Base-by-base conservation (phyloP, 2,329 filamentous ascomycete species). In the Colletotrichum lindemuthianum region DNA sequence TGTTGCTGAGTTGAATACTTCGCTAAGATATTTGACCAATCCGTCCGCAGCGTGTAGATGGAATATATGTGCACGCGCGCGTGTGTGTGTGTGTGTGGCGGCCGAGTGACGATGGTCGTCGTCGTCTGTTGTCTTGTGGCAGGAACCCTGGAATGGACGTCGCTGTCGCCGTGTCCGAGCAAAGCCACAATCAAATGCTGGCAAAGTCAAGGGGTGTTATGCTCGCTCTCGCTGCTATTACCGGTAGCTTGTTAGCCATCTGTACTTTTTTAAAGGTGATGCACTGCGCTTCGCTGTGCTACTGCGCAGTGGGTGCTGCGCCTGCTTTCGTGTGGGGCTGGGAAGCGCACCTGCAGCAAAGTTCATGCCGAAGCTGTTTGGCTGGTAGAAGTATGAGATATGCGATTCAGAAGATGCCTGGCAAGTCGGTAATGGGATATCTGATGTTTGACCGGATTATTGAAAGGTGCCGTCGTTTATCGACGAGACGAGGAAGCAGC, bases 271-370 rank as follows among this genome's bases (percentile, higher is more conserved):
- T 48, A 33, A 43, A 44, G 32, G 33, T 36, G 40, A n/a, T 50
- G 50, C 47, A 53, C 53, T 45, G 36, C 32, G 55, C 55, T 49
- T 15, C 33, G 44, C 44, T 50, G 34, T n/a, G 39, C 48, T 65
- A 24, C 24, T 24, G 24, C 24, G 24, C 24, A 24, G 24, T 24
- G 24, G 24, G 54, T 59, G 61, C 63, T 66, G 63, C 63, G 63
- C 63, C 63, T 63, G 63, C 48, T 64, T 63, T 48, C 43, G 59
- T 41, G 60, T 63, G 63, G 63, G 63, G 59, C 59, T 32, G 33
- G 32, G 50, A 43, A 59, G 53, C 63, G 53, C 63, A 66, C 63
- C 63, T 66, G 53, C 63, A 66, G 63, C 53, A 49, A 64, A 59
- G 41, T 64, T 66, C 63, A 66, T 66, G 63, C 63, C 63, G 37